Base-by-base conservation (phyloP, 495 filamentous ascomycete genomes). In the Lasiosphaeria ovina region DNA sequence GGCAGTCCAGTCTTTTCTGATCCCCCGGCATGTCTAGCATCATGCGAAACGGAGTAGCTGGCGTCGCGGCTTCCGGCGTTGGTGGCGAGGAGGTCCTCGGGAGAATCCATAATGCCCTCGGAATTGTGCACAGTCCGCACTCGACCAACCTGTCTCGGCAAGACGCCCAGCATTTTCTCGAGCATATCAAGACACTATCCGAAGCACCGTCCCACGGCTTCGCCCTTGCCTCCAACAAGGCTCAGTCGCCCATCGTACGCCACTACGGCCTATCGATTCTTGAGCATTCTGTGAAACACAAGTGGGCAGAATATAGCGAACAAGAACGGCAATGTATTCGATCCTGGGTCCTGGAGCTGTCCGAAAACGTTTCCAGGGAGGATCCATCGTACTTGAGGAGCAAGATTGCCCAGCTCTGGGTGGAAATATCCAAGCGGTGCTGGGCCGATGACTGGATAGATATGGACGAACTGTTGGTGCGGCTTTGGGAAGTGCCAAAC, bases 341-440 rank as follows among this genome's bases (percentile, higher is more conserved):
- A 35, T 75, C 78, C 45, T 92, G 90, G 82, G 81, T 95, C 38
- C 74, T 96, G 36, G 77, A 87, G 69, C 84, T 99, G 14, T 88
- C 92, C n/a, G 84, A 88, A 65, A 78, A 81, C 57, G 79, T 93
- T 57, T 77, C 83, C 9, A 81, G 83, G 54, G 80, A 87, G 31
- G 93, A 99, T 69, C 91, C 92, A 3, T 65, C 81, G 31, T 98
- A 91, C 68, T 74, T 98, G 62, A 85, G 93, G 66, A 98, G 94
- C 77, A 98, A 98, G 74, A 88, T 94, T 36, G 90, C 92, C n/a
- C 89, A 93, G 74, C 75, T 98, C 59, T 98, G 94, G 95, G 89
- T 91, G 6, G 94, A 97, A 71, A 76, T 96, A 54, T 92, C 92
- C 33, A 98, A 99, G 77, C 83, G 93, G 67, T 89, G 85, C 66